phyloP scores from a whole-genome alignment of 805 yeast species.

The Ascoidea asiatica region DNA sequence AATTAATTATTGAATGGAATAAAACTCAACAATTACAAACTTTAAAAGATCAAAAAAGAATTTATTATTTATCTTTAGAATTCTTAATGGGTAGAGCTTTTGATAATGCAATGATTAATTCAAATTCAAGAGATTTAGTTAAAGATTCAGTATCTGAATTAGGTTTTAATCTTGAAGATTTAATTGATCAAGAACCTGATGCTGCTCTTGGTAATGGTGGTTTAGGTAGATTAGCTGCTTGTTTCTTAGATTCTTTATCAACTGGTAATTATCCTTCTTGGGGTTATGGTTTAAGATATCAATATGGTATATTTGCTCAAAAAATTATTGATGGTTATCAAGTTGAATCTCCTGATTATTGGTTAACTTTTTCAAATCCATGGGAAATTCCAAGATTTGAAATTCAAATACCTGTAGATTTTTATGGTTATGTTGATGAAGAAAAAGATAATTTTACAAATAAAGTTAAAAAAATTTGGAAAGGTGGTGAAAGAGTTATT shows the following conservation, averaged over 20 bases:
- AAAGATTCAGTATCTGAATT: slow-evolving; percentile 46
- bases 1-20: slow-evolving; percentile 77
- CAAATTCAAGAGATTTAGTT: slow-evolving; percentile 51
- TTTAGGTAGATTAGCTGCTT: slow-evolving; percentile 86
- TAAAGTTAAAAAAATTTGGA: slow-evolving; percentile 53
- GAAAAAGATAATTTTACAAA: slow-evolving; percentile 37
- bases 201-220: slow-evolving; percentile 96
- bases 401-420: slow-evolving; percentile 80
- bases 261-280: slow-evolving; percentile 85
- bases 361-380: slow-evolving; percentile 82
- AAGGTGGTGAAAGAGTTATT: slow-evolving; percentile 77
- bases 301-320: slow-evolving; percentile 88
- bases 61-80: slow-evolving; percentile 78
- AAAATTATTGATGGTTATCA: slow-evolving; percentile 84
- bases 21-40: slow-evolving; percentile 87
- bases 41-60: slow-evolving; percentile 67
- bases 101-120: slow-evolving; percentile 85
- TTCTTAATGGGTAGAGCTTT: slow-evolving; percentile 90
- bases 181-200: slow-evolving; percentile 78
- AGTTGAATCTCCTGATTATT: slow-evolving; percentile 88
- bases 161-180: slow-evolving; percentile 82
- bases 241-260: slow-evolving; percentile 80
- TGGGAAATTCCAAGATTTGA: slow-evolving; percentile 88
- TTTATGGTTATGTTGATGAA: slow-evolving; percentile 69
- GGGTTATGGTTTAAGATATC: slow-evolving; percentile 92